A percentile compares a stretch with the other conserved stretches of the same genome.
Conservation (phyloP, 805 yeast genomes). For the Barnettozyma sucrosica region DNA sequence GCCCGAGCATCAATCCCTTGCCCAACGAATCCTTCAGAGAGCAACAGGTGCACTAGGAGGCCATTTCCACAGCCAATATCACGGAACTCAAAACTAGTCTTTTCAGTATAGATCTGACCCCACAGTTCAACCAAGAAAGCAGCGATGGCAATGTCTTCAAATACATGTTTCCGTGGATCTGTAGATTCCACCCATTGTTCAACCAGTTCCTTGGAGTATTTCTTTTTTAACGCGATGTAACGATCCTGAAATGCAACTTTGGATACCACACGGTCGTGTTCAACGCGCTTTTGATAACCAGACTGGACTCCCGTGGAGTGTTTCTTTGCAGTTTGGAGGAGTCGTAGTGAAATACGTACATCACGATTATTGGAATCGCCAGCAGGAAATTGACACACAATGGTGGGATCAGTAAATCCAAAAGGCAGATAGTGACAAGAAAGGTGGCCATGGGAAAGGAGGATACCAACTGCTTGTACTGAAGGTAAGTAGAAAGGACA, state of each 20-base stretch:
- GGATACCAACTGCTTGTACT: conserved; percentile 71
- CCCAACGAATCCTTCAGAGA: conserved; percentile 76
- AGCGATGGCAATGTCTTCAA: conserved; percentile 93
- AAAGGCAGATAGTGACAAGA: conserved; percentile 78
- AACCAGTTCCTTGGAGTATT: conserved; percentile 68
- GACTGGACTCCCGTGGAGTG: conserved; percentile 79
- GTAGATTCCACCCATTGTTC: conserved; percentile 90
- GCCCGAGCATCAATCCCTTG: conserved; percentile 85
- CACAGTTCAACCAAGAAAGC: conserved; percentile 88
- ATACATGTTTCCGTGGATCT: conserved; percentile 92
- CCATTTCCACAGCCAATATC: conserved; percentile 98
- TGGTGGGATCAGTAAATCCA: conserved; percentile 25
- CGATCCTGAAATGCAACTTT: conserved; percentile 78
- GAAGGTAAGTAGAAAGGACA: conserved; percentile 89
- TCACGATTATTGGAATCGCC: conserved; percentile 52
- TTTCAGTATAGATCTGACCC: conserved; percentile 43
- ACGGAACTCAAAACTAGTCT: conserved; percentile 56
- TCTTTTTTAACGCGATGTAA: conserved; percentile 74
- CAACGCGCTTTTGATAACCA: conserved; percentile 84
- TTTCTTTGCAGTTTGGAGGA: conserved; percentile 72
- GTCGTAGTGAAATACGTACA: conserved; percentile 73
- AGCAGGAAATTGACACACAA: conserved; percentile 23
- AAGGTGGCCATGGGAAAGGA: conserved; percentile 38
- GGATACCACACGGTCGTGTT: conserved; percentile 81
- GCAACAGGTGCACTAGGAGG: conserved; percentile 65